phyloP scores from a whole-genome alignment of 108 stramenopile genomes.

The Nitzschia sp. region DNA sequence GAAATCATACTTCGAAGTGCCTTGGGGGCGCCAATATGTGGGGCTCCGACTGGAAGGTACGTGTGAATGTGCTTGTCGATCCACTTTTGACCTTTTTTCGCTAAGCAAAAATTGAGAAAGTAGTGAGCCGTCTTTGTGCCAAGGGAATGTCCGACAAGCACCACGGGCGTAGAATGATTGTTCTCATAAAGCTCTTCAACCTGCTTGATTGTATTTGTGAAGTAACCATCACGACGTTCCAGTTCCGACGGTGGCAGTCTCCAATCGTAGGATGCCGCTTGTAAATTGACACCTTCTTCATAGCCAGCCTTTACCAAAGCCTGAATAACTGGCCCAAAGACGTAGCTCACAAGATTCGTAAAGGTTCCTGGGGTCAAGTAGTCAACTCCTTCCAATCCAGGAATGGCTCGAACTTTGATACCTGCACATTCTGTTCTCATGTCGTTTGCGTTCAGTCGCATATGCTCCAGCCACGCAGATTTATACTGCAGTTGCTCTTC shows the following conservation, averaged over 20 bases:
- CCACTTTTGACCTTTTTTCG: conserved; percentile 48
- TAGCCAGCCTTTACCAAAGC: conserved; percentile 38
- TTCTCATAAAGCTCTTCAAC: conserved; percentile 37
- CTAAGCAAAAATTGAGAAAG: conserved; percentile 36
- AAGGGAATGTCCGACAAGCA: conserved; percentile 42
- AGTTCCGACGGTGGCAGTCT: conserved; percentile 39
- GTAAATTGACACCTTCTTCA: conserved; percentile 34
- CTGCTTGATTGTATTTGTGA: conserved; percentile 31
- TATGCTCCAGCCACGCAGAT: conserved; percentile 30
- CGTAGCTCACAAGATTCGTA: conserved; percentile 29
- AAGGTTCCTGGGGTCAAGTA: conserved; percentile 37
- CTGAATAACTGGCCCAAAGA: conserved; percentile 43
- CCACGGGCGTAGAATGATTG: conserved; percentile 31
- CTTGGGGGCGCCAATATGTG: conserved; percentile 63
- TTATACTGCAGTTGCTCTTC: conserved; percentile 18
- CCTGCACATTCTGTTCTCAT: conserved; percentile 28
- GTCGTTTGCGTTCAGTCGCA: conserved; percentile 24
- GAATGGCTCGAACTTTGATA: conserved; percentile 33
- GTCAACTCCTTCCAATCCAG: conserved; percentile 42
- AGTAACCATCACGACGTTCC: conserved; percentile 45
- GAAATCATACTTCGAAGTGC: conserved; percentile 42
- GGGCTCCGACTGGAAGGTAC: conserved; percentile 65
- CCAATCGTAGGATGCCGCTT: conserved; percentile 56
- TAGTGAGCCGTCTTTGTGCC: conserved; percentile 43
- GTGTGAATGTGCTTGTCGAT: conserved; percentile 54